A percentile compares a stretch with the other conserved stretches of the same genome.
Conservation (phyloP, 148 eudicot genomes). For the Heliamphora exappendiculata region DNA sequence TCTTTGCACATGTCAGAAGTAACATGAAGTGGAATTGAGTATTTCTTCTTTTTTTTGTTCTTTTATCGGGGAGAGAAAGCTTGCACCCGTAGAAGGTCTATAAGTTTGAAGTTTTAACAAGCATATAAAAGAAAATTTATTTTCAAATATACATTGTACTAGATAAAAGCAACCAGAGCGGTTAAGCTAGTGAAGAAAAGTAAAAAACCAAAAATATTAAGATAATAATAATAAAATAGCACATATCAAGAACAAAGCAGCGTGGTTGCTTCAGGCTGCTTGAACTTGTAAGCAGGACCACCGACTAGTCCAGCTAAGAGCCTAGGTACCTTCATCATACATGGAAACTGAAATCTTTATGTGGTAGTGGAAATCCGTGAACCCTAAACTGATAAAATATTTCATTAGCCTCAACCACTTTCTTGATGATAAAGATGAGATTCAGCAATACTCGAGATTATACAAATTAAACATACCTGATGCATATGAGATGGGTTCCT, state of each 20-base stretch:
- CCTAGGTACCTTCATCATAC: background rate
- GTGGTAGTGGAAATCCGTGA: background rate
- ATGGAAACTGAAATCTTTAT: background rate
- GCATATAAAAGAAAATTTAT: background rate
- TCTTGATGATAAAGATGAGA: background rate
- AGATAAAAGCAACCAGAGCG: background rate
- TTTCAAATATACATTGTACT: background rate
- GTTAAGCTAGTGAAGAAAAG: background rate
- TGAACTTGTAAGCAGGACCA: background rate
- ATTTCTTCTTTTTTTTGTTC: background rate
- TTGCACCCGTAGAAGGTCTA: background rate
- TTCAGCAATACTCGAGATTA: background rate
- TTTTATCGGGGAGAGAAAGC: background rate
- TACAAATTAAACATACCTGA: slow-evolving; percentile 38
- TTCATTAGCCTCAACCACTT: background rate
- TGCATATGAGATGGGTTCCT: slow-evolving; percentile 52
- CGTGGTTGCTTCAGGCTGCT: background rate
- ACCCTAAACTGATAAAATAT: no score
- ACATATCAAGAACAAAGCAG: background rate
- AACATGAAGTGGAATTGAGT: background rate
- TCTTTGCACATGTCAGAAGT: background rate
- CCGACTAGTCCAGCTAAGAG: background rate
- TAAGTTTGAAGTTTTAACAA: background rate
- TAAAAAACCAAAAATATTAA: background rate
- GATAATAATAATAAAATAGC: background rate